Conservation (phyloP, 192 early-diverging fungal genomes). For the Coemansia asiatica region DNA sequence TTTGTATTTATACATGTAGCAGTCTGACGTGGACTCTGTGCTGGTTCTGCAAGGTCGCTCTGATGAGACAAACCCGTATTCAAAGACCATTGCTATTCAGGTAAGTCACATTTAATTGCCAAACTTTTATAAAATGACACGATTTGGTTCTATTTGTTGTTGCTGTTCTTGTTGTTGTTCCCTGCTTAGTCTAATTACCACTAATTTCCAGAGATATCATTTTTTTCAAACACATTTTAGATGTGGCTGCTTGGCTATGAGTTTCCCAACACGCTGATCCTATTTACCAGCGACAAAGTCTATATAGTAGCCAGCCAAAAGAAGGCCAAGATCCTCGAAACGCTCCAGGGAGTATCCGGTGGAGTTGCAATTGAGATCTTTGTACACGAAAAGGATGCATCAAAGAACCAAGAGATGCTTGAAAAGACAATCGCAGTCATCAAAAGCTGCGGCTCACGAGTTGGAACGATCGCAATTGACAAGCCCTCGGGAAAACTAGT, state of each 20-base stretch:
- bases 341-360: slow-evolving; percentile 39
- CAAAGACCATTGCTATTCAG: slow-evolving; percentile 57
- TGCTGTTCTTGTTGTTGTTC: neutral
- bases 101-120: slow-evolving; percentile 46
- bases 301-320: slow-evolving; percentile 77
- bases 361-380: slow-evolving; percentile 75
- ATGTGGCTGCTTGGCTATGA: slow-evolving; percentile 93
- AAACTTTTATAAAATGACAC: too few species aligned
- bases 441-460: slow-evolving; percentile 18
- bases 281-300: slow-evolving; percentile 73
- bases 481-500: slow-evolving; percentile 71
- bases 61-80: slow-evolving; percentile 44
- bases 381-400: slow-evolving; percentile 72
- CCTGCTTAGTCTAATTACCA: neutral
- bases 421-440: slow-evolving; percentile 60
- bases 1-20: neutral
- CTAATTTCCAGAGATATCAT: neutral
- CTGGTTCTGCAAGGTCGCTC: slow-evolving; percentile 35
- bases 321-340: slow-evolving; percentile 73
- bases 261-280: slow-evolving; percentile 80
- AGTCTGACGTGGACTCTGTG: slow-evolving; percentile 31
- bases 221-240: slow-evolving; percentile 45
- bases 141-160: neutral
- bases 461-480: slow-evolving; percentile 84
- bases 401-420: slow-evolving; percentile 68